phyloP scores from a whole-genome alignment of 2,329 filamentous ascomycete genomes.

The Corynespora cassiicola region DNA sequence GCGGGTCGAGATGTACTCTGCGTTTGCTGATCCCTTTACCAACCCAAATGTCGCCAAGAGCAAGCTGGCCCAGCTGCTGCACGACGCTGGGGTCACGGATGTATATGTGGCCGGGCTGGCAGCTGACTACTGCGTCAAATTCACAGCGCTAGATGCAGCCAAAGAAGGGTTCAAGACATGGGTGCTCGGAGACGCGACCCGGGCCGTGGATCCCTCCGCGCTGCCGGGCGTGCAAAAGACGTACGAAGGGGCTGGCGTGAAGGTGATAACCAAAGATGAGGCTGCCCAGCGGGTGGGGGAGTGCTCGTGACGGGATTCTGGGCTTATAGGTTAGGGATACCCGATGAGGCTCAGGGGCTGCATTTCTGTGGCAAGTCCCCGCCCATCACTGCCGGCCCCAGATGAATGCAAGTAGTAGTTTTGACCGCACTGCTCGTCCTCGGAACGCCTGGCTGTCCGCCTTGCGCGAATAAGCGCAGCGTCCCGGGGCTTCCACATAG shows the following conservation, averaged over 20 bases:
- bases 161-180: slow-evolving; percentile 78
- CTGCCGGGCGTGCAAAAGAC: slow-evolving; percentile 65
- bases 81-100: slow-evolving; percentile 68
- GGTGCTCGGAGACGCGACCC: slow-evolving; percentile 80
- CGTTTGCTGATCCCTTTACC: slow-evolving; percentile 81
- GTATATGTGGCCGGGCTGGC: slow-evolving; percentile 89
- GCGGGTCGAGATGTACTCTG: slow-evolving; percentile 90
- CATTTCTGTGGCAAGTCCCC: background rate
- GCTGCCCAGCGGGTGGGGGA: slow-evolving; percentile 61
- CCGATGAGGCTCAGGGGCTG: slow-evolving; percentile 9
- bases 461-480: too few species aligned
- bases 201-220: slow-evolving; percentile 67
- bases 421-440: too few species aligned
- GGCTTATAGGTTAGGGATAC: slow-evolving; percentile 5
- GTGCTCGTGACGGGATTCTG: slow-evolving; percentile 5
- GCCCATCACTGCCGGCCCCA: slow-evolving; percentile 5
- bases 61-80: slow-evolving; percentile 67
- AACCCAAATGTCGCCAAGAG: slow-evolving; percentile 65
- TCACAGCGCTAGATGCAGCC: slow-evolving; percentile 78
- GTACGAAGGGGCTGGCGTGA: slow-evolving; percentile 66
- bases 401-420: too few species aligned
- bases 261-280: slow-evolving; percentile 63
- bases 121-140: slow-evolving; percentile 86
- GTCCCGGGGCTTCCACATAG: too few species aligned
- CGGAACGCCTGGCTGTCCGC: too few species aligned